Evolutionary conservation across 306 rosid species (phyloP).

Genomic region (Astragalus glycyphyllos): DNA sequence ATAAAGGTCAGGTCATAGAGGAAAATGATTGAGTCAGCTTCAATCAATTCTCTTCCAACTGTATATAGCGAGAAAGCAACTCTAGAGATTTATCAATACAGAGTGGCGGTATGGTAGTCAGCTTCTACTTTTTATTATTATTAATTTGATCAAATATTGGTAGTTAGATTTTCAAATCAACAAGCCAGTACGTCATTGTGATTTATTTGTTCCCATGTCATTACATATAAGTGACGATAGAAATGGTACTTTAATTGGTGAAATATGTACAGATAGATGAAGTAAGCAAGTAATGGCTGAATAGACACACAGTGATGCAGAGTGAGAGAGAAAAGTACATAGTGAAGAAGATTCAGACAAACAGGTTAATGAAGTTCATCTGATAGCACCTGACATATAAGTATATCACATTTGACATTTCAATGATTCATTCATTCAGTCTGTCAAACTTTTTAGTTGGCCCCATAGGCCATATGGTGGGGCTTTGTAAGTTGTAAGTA

Average conservation of each 20-base stretch:
- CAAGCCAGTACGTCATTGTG: neutral
- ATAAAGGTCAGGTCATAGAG: neutral
- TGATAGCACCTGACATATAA: conserved; percentile 41
- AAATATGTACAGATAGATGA: neutral
- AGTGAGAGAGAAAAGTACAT: neutral
- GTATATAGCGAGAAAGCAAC: neutral
- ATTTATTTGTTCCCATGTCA: conserved; percentile 6
- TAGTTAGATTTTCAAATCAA: conserved; percentile 26
- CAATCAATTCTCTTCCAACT: conserved; percentile 27
- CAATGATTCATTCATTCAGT: conserved; percentile 46
- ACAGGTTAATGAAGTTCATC: conserved; percentile 38
- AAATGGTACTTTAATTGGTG: conserved; percentile 5
- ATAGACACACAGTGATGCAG: neutral
- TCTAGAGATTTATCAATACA: neutral
- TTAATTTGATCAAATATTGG: neutral
- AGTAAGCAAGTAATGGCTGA: neutral
- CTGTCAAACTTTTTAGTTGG: conserved; percentile 37
- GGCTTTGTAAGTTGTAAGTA: neutral
- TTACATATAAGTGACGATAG: neutral
- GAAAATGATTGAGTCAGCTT: conserved; percentile 13
- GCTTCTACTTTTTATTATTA: neutral
- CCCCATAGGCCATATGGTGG: too few relatives aligned
- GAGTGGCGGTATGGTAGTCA: conserved; percentile 9
- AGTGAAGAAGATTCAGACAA: conserved; percentile 30
- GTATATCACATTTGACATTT: conserved; percentile 41